Base-by-base conservation (phyloP, 1,284 basidiomycete genomes). In the Melampsora allii-populina region DNA sequence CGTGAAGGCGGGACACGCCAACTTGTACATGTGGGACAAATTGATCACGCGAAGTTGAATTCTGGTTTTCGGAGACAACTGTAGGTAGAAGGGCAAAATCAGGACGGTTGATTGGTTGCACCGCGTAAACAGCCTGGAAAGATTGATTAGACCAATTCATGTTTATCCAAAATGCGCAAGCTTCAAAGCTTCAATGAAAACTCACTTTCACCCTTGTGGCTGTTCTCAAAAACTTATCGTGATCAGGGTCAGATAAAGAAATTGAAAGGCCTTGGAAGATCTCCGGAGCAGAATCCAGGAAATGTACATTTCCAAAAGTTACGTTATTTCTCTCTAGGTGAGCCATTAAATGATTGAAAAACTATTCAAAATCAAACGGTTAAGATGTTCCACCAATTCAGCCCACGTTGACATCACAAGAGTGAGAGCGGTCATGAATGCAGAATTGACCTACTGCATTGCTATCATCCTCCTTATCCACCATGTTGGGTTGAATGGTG, bases 1-100 rank as follows among this genome's bases (percentile, higher is more conserved):
- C 83, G 74, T 87, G 86, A 5, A 86, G 82, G 24, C 64, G 64
- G 19, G 72, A 67, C 21, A 75, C 66, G 39, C 64, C 65, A 36
- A 63, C 65, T 75, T 75, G 72, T 48, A 67, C 58, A 56, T 75
- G 72, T 29, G 72, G 72, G 36, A 58, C 71, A n/a, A 73, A 73
- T 17, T 59, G 17, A 42, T 73, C 71, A 17, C 21, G 33, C 46
- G 21, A 33, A 21, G 21, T 46, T 10, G 48, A 46, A 12, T n/a
- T 42, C 10, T 27, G 5, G 17, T 58, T 31, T 12, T 19, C 59
- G 27, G 45, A 65, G 39, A 66, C 61, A n/a, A 73, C 63, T 21
- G 36, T 42, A 21, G 71, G 63, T 9, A 39, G 56, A 17, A 58
- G 33, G 9, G 65, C 46, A 60, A 73, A 66, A 1, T 17, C 29